Evolutionary conservation across 805 yeast genomes (phyloP), one percentile per base, ranked within the genome.

Genomic region (Candida rishiriensis): DNA sequence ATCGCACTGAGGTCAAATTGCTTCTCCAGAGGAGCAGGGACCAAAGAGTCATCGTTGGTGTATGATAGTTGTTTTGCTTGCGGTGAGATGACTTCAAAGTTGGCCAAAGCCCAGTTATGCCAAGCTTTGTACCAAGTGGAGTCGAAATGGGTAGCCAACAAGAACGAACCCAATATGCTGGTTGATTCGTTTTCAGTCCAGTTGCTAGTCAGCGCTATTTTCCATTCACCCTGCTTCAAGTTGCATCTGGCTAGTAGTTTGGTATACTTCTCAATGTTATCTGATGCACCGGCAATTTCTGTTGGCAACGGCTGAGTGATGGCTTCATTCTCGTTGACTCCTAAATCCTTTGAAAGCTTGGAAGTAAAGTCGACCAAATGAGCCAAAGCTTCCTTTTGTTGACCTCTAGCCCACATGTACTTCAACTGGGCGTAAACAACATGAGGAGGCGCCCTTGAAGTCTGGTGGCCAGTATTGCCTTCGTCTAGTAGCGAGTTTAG

Each of bases 61-160:
- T 48, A 43, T 34, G 51, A 34, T 17, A 55, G 17, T 42, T 55
- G 55, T 28, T 57, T 62, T 0, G 69, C 53, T 37, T 65, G 64
- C 26, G 84, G 71, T 0, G 96, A 85, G 16, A 91, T 85, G 1
- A 91, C 98, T 60, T 93, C 97, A 61, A 90, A 93, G 64, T 95
- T 93, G 1, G 98, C 97, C 59, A 95, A 71, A 0, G 99, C 99
- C 99, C 99, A 93, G 59, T 89, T 91, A 62, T 93, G 99, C 99
- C 99, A 95, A 14, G 98, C 99, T 60, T 95, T 93, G 59, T 93
- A 93, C 97, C 99, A 93, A 18, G 78, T 76, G 31, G 78, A 73
- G 61, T 93, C 97, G 64, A 93, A 91, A 61, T 90, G 97, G 0
- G 99, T 91, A 0, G 99, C 98, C 51, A 93, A 71, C 43, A 93